These are phyloP conservation scores for Haberlea rhodopensis DNA, from an alignment of 257 asterid genomes.

Conservation along the genomic window DNA sequence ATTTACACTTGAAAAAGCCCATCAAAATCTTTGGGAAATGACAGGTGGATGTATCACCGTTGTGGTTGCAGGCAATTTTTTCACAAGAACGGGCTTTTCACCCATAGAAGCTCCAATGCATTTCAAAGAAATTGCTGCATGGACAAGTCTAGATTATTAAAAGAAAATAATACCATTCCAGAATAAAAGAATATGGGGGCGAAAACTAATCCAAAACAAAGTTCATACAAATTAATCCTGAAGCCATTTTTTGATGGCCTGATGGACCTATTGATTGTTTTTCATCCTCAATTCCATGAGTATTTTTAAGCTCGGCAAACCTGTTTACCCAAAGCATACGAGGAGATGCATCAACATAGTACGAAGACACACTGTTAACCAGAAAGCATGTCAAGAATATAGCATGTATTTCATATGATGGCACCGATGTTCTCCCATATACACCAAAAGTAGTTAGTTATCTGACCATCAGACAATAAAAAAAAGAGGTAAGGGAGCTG, in stretches of 20 bases:
- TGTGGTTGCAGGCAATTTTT: constrained; percentile 77
- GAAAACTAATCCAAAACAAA: constrained; percentile 17
- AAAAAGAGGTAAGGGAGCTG: constrained; percentile 10
- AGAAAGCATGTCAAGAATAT: background rate
- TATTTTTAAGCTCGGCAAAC: constrained; percentile 67
- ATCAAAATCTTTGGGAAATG: constrained; percentile 2
- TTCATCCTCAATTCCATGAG: constrained; percentile 82
- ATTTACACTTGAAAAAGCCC: constrained; percentile 9
- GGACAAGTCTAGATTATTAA: constrained; percentile 15
- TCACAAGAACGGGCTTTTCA: constrained; percentile 66
- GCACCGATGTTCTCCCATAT: background rate
- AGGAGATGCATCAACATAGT: background rate
- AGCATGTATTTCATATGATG: background rate
- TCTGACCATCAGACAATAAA: no score
- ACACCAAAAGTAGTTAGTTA: background rate
- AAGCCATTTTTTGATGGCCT: constrained; percentile 85
- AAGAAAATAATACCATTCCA: constrained; percentile 6
- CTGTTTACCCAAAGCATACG: constrained; percentile 37
- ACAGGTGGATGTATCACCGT: constrained; percentile 43
- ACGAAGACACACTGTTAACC: background rate
- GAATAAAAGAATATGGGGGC: background rate
- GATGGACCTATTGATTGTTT: constrained; percentile 54
- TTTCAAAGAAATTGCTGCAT: constrained; percentile 73
- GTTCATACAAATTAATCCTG: constrained; percentile 79
- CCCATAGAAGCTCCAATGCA: constrained; percentile 93